Conservation (phyloP, 176 grass and related monocot genomes). For the Musa schizocarpa region DNA sequence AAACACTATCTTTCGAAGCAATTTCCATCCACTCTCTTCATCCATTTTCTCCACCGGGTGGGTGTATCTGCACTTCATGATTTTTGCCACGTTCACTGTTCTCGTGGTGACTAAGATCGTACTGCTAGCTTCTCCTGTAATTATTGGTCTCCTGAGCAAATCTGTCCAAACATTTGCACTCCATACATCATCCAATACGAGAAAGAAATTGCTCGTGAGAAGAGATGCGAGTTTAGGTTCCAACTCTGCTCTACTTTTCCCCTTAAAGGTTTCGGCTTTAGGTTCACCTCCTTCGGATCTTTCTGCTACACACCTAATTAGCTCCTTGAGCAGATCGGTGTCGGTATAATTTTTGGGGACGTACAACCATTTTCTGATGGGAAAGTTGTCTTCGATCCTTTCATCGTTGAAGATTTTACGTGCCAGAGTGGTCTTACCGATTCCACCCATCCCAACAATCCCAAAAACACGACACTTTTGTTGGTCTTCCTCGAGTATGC, state of each 20-base stretch:
- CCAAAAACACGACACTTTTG: neutral
- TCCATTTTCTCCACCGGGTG: constrained; percentile 30
- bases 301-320: neutral
- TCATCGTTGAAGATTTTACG: neutral
- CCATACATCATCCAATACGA: constrained; percentile 14
- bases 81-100: constrained; percentile 7
- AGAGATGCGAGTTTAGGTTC: neutral
- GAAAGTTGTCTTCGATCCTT: neutral
- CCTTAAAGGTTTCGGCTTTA: no score
- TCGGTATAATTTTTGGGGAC: neutral
- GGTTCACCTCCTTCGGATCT: neutral
- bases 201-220: neutral
- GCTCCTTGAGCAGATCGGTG: neutral
- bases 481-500: neutral
- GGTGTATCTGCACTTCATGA: constrained; percentile 1
- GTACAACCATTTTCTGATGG: neutral
- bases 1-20: constrained; percentile 24
- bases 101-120: constrained; percentile 2
- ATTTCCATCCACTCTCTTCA: constrained; percentile 22
- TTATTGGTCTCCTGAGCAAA: neutral
- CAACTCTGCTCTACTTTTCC: neutral
- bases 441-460: constrained; percentile 5
- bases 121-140: no score
- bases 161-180: neutral
- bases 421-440: constrained; percentile 3